Evolutionary conservation across 1,284 basidiomycete species (phyloP).

Genomic region (Inonotus obliquus): DNA sequence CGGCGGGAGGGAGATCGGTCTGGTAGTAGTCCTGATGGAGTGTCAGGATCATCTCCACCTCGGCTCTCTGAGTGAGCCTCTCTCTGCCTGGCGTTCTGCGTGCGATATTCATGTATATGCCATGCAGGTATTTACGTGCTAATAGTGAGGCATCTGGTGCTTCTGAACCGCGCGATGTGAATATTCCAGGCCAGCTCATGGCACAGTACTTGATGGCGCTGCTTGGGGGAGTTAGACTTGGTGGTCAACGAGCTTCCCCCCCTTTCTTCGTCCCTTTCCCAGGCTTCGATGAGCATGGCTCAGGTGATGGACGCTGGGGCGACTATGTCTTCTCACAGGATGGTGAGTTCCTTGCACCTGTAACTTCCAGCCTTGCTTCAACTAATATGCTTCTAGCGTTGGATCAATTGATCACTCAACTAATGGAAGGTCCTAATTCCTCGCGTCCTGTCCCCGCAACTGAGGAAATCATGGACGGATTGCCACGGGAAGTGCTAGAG

Average conservation of each 20-base stretch:
- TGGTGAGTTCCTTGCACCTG: conserved; percentile 37
- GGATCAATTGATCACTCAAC: conserved; percentile 72
- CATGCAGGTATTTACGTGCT: conserved; percentile 13
- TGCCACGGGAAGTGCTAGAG: conserved; percentile 59
- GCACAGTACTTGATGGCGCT: conserved; percentile 66
- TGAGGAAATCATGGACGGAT: conserved; percentile 59
- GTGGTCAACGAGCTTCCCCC: conserved; percentile 21
- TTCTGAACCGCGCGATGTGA: conserved; percentile 23
- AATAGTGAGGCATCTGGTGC: conserved; percentile 12
- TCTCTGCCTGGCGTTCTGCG: not conserved
- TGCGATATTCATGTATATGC: not conserved
- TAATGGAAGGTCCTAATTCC: conserved; percentile 69
- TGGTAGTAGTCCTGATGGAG: conserved; percentile 19
- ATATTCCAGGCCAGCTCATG: conserved; percentile 58
- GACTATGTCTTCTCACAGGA: conserved; percentile 83
- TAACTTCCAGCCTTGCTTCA: not conserved
- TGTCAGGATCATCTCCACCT: conserved; percentile 20
- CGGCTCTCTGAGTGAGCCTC: conserved; percentile 29
- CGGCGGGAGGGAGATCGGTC: conserved; percentile 20
- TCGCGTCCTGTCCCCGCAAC: conserved; percentile 69
- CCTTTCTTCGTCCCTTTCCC: conserved; percentile 37
- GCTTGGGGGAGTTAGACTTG: conserved; percentile 39
- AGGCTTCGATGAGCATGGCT: conserved; percentile 29
- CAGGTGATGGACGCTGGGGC: conserved; percentile 56
- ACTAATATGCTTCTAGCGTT: conserved; percentile 45